Conservation (phyloP, 2,329 filamentous ascomycete species). For the Elsinoe fawcettii region DNA sequence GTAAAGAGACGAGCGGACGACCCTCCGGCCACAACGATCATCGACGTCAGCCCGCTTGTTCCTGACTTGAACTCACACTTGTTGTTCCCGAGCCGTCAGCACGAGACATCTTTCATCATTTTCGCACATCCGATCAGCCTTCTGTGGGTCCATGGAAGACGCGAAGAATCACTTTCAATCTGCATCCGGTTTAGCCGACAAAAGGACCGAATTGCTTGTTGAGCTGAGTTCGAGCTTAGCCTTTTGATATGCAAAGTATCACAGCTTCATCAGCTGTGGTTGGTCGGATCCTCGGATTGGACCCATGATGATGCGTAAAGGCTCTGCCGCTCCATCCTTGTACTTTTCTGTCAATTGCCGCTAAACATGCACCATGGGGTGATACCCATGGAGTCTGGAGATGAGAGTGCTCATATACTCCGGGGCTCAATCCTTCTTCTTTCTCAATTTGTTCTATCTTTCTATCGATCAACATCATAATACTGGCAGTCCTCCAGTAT, state of each 20-base stretch:
- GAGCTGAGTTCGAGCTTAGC: neutral
- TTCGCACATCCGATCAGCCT: neutral
- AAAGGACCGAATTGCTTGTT: constrained; percentile 2
- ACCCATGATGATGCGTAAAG: neutral
- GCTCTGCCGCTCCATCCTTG: neutral
- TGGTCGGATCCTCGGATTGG: neutral
- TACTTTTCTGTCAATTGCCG: neutral
- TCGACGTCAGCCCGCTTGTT: neutral
- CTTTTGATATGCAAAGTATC: neutral
- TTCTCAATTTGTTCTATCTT: neutral
- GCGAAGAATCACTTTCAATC: neutral
- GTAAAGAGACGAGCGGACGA: no score
- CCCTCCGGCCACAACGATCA: neutral
- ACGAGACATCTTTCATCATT: neutral
- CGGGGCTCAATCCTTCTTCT: neutral
- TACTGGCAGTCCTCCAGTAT: neutral
- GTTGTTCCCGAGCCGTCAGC: neutral
- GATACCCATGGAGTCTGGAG: neutral
- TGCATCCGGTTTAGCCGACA: neutral
- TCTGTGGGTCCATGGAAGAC: constrained; percentile 1
- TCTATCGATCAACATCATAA: neutral
- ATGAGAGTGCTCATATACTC: neutral
- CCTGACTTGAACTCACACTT: neutral
- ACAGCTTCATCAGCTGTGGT: neutral
- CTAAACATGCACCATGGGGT: neutral